Evolutionary conservation across 345 rosid genomes (phyloP), one percentile per base, ranked within the genome.

Genomic region (Gossypium anomalum): DNA sequence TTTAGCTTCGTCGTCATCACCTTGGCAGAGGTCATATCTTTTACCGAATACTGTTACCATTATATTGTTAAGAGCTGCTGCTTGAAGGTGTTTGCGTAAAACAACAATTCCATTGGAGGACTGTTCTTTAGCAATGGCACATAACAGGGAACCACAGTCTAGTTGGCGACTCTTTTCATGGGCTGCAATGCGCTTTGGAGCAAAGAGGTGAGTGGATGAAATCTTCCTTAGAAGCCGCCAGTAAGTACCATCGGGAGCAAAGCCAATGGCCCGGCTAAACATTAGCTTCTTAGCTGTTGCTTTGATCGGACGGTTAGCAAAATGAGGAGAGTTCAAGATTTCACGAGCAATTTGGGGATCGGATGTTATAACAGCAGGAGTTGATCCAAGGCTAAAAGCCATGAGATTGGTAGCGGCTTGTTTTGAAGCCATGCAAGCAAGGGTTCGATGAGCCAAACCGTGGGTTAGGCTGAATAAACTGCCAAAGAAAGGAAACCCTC

Each of bases 281-380:
- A 88, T 84, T 45, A 86, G 87, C 63, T 84, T 83, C 45, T 80
- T 79, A 25, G 94, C 98, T 2, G 98, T 89, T 76, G 77, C 86
- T 77, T 93, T 93, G 72, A 93, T 67, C 2, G 97, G 98, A 67
- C 97, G 94, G 87, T 90, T 87, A 27, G 96, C 89, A 52, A 93
- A 93, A 73, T 76, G 79, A 29, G 87, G 79, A 1, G 96, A 89
- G 45, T 84, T 82, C 70, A 93, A 76, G 82, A 93, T 86, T 84
- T 93, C 98, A 0, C 85, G 86, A 41, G 98, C 93, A 9, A 71
- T 88, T 15, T 55, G 65, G 2, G 94, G 93, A 29, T 90, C 87
- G n/a, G 95, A 90, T 34, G 98, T 68, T 13, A 89, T 85, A 76
- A 89, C 85, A 2, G 77, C 83, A 0, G 85, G 87, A 0, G 88